Evolutionary conservation across 169 alveolate genomes (phyloP).

Genomic region (Eimeria tenella): DNA sequence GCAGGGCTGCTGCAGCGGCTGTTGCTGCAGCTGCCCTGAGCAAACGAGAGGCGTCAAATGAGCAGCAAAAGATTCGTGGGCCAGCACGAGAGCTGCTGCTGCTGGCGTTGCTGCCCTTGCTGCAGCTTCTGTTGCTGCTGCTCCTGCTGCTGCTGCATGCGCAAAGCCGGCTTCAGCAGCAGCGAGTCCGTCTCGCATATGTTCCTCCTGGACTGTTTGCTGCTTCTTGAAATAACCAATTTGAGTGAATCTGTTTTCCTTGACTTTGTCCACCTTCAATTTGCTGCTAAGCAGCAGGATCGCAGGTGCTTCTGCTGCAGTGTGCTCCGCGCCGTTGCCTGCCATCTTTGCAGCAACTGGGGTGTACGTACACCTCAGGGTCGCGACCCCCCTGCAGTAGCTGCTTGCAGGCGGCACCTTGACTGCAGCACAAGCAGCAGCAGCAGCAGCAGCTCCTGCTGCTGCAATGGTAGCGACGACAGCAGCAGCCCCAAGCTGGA

Average conservation of each 20-base stretch:
- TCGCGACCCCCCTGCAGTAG: neutral
- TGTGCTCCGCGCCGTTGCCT: too few relatives aligned
- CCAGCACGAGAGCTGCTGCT: neutral
- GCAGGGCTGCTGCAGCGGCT: neutral
- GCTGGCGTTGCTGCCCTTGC: neutral
- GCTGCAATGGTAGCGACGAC: constrained; percentile 27
- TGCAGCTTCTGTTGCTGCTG: neutral
- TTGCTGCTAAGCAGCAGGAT: too few relatives aligned
- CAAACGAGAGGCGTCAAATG: neutral
- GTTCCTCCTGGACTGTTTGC: too few relatives aligned
- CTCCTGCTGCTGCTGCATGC: neutral
- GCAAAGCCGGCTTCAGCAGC: neutral
- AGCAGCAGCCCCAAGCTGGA: neutral
- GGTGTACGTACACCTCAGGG: too few relatives aligned
- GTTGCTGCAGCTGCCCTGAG: constrained; percentile 17
- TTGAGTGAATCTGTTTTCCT: too few relatives aligned
- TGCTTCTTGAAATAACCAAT: too few relatives aligned
- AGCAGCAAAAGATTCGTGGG: neutral
- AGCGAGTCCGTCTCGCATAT: neutral
- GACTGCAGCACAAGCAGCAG: constrained; percentile 32
- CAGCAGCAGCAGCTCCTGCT: constrained; percentile 14
- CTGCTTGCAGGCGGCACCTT: neutral
- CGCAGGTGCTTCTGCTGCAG: too few relatives aligned
- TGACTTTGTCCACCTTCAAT: too few relatives aligned
- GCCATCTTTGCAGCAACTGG: too few relatives aligned